A percentile compares a stretch with the other conserved stretches of the same genome.
These are phyloP conservation scores for Zygoascus bituminiphila DNA, from an alignment of 805 yeast genomes.

Conservation along the genomic window DNA sequence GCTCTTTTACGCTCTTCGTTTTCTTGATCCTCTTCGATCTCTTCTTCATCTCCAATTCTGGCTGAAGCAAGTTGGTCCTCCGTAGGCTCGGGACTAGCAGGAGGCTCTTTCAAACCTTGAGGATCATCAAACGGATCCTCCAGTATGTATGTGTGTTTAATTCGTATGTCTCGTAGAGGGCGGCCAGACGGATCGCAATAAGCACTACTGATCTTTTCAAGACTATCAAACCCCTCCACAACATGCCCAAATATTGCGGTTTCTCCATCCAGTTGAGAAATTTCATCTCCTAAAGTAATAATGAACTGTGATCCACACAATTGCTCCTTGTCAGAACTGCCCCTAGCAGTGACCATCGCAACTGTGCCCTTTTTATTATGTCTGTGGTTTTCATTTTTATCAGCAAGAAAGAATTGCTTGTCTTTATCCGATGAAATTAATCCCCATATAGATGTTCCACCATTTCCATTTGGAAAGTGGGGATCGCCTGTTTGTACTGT, in stretches of 20 bases:
- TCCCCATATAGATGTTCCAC: constrained; percentile 31
- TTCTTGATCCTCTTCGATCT: constrained; percentile 22
- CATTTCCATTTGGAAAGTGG: constrained; percentile 31
- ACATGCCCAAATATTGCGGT: constrained; percentile 41
- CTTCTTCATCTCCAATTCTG: constrained; percentile 22
- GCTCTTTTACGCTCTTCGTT: constrained; percentile 24
- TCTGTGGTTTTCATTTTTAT: constrained; percentile 18
- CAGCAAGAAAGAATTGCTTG: constrained; percentile 17
- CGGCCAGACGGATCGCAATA: constrained; percentile 33
- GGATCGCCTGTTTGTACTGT: constrained; percentile 44
- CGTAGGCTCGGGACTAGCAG: constrained; percentile 33
- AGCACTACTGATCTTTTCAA: constrained; percentile 38
- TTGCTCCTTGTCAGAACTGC: constrained; percentile 4
- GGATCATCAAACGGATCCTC: constrained; percentile 47
- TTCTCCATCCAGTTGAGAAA: constrained; percentile 21
- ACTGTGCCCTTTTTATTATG: constrained; percentile 32
- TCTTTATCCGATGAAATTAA: constrained; percentile 9
- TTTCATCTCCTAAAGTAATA: constrained; percentile 31
- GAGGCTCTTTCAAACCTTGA: constrained; percentile 21
- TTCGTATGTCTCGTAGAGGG: constrained; percentile 44
- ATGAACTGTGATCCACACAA: constrained; percentile 32
- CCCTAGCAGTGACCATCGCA: constrained; percentile 21
- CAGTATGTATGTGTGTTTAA: constrained; percentile 42
- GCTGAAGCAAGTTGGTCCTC: constrained; percentile 29
- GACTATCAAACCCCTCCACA: constrained; percentile 39